Percentiles rank a stretch among this genome's conserved stretches.
Conservation (phyloP, 306 rosid genomes). For the Trifolium fragiferum region DNA sequence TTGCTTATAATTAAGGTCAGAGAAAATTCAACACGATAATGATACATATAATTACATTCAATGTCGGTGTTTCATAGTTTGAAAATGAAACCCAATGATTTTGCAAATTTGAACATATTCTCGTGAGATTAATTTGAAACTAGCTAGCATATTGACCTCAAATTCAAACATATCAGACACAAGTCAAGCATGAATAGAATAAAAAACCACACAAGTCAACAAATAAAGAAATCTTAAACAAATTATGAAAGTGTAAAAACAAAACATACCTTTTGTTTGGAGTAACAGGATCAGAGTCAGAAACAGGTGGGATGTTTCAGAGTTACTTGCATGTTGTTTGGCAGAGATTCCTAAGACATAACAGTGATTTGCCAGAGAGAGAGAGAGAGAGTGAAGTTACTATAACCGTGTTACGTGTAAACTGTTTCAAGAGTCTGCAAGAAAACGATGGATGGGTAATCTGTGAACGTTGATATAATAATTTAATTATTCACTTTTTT, state of each 20-base stretch:
- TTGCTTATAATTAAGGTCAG: too few relatives aligned
- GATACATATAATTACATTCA: too few relatives aligned
- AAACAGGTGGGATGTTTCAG: not conserved
- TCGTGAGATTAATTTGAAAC: constrained; percentile 3
- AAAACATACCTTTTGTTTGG: constrained; percentile 42
- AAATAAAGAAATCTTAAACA: not conserved
- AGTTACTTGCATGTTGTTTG: not conserved
- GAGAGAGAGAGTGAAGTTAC: constrained; percentile 4
- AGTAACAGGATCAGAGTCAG: constrained; percentile 10
- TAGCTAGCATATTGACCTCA: not conserved
- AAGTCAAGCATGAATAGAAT: constrained; percentile 4
- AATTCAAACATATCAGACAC: not conserved
- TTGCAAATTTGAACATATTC: constrained; percentile 17
- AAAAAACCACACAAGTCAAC: not conserved
- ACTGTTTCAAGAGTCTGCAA: not conserved
- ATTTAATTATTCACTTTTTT: not conserved
- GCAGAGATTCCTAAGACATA: constrained; percentile 31
- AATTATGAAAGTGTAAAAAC: not conserved
- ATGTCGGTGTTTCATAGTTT: too few relatives aligned
- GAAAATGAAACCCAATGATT: not conserved
- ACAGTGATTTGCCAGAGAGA: not conserved
- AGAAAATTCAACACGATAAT: too few relatives aligned
- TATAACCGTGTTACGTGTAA: not conserved
- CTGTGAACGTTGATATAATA: not conserved
- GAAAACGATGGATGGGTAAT: constrained; percentile 26